Evolutionary conservation across 2,329 filamentous ascomycete species (phyloP).

Genomic region (Albophoma yamanashiensis): DNA sequence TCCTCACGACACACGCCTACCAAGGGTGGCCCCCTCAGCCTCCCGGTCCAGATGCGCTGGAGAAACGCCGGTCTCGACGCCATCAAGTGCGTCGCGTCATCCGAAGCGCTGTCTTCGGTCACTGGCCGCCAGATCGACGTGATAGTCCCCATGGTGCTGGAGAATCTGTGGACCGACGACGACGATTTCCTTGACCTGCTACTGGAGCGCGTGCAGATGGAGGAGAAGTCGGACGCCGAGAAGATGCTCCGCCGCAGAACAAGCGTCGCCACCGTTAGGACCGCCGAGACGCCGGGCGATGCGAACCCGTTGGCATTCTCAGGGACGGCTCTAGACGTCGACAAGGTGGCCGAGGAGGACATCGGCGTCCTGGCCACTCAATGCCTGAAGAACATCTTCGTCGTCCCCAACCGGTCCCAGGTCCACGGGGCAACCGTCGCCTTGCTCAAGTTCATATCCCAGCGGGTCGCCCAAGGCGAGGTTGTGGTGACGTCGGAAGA

Average conservation of each 20-base stretch:
- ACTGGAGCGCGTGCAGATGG: conserved; percentile 52
- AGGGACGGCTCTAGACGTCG: conserved; percentile 75
- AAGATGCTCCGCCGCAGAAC: conserved; percentile 55
- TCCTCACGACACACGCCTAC: conserved; percentile 45
- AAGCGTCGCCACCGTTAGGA: conserved; percentile 68
- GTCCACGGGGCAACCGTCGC: conserved; percentile 66
- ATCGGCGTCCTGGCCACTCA: conserved; percentile 75
- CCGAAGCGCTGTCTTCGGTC: conserved; percentile 67
- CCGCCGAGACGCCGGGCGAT: conserved; percentile 49
- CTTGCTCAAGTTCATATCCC: conserved; percentile 64
- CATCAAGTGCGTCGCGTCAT: conserved; percentile 69
- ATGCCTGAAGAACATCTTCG: conserved; percentile 78
- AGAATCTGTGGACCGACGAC: conserved; percentile 72
- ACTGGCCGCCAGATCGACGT: conserved; percentile 66
- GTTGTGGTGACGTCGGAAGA: conserved; percentile 39
- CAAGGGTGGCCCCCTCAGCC: conserved; percentile 47
- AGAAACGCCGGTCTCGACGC: conserved; percentile 64
- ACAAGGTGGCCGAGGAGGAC: conserved; percentile 82
- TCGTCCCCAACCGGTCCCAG: conserved; percentile 71
- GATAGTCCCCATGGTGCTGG: conserved; percentile 74
- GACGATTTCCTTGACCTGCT: conserved; percentile 60
- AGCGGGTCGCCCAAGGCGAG: conserved; percentile 41
- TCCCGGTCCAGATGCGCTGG: conserved; percentile 70
- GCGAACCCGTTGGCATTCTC: conserved; percentile 63
- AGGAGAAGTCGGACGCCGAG: conserved; percentile 59